Percentiles rank a stretch among this genome's conserved stretches.
phyloP scores from a whole-genome alignment of 495 filamentous ascomycete genomes.

The Cairneyella variabilis region DNA sequence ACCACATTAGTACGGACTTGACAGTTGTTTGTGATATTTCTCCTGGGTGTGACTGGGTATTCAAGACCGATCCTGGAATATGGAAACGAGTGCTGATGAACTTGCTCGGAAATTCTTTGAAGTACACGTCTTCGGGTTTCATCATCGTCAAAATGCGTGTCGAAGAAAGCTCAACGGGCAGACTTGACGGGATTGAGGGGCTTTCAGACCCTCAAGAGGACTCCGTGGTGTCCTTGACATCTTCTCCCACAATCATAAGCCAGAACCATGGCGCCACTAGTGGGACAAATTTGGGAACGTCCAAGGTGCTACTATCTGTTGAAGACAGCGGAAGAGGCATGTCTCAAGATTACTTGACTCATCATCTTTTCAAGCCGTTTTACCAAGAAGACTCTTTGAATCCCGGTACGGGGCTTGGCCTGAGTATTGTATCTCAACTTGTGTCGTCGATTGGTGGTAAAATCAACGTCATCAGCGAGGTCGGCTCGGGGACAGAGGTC shows the following conservation, averaged over 20 bases:
- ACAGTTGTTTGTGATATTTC: slow-evolving; percentile 30
- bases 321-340: slow-evolving; percentile 46
- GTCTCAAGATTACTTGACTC: slow-evolving; percentile 58
- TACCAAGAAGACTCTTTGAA: slow-evolving; percentile 62
- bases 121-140: slow-evolving; percentile 63
- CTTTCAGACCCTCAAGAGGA: too few relatives aligned
- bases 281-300: not conserved
- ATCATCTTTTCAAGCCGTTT: slow-evolving; percentile 51
- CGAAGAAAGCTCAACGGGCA: too few relatives aligned
- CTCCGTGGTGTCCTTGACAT: too few relatives aligned
- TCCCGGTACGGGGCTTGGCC: slow-evolving; percentile 61
- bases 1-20: slow-evolving; percentile 10
- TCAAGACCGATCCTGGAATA: slow-evolving; percentile 32
- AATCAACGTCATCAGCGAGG: slow-evolving; percentile 43
- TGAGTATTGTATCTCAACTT: slow-evolving; percentile 64
- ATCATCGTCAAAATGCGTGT: slow-evolving; percentile 36
- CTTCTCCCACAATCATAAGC: too few relatives aligned
- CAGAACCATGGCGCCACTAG: not conserved
- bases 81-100: slow-evolving; percentile 74
- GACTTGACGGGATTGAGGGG: too few relatives aligned
- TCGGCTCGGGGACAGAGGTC: slow-evolving; percentile 6
- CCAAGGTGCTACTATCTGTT: not conserved
- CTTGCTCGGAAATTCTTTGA: slow-evolving; percentile 74
- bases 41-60: slow-evolving; percentile 24
- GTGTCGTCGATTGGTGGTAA: slow-evolving; percentile 52